Conservation (phyloP, 371 early-diverging fungal genomes). For the Sporodiniella umbellata region DNA sequence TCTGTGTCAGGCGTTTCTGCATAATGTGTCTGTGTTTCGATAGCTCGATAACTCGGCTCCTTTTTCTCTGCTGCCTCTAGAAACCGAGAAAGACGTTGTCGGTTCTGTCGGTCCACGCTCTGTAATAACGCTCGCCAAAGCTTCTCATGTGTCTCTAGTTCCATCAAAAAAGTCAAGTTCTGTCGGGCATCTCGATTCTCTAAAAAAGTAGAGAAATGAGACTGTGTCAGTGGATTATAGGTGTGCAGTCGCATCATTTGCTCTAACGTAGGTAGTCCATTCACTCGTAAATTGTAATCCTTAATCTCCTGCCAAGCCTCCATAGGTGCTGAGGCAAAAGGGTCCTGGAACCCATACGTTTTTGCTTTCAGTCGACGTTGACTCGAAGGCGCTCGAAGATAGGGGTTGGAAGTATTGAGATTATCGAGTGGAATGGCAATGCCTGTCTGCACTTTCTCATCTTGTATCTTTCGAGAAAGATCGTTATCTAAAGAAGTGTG, state of each 20-base stretch:
- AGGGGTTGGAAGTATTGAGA: conserved; percentile 32
- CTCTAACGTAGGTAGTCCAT: conserved; percentile 50
- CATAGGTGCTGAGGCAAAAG: conserved; percentile 44
- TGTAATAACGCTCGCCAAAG: conserved; percentile 42
- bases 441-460: conserved; percentile 21
- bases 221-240: conserved; percentile 35
- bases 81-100: conserved; percentile 35
- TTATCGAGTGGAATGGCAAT: conserved; percentile 31
- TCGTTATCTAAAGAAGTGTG: conserved; percentile 39
- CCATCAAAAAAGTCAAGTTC: conserved; percentile 41
- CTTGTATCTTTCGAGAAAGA: conserved; percentile 26
- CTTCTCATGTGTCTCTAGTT: conserved; percentile 46
- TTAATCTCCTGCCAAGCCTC: conserved; percentile 53
- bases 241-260: conserved; percentile 44
- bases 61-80: conserved; percentile 28
- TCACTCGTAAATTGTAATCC: conserved; percentile 45
- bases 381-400: conserved; percentile 12
- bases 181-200: conserved; percentile 35
- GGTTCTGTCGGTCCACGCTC: conserved; percentile 26
- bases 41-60: conserved; percentile 3
- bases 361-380: conserved; percentile 16
- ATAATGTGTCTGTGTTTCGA: conserved; percentile 1
- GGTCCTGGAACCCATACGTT: conserved; percentile 37
- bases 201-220: conserved; percentile 38
- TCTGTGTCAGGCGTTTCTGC: conserved; percentile 32